phyloP scores from a whole-genome alignment of 768 basidiomycete species.

The Hypholoma sublateritium region DNA sequence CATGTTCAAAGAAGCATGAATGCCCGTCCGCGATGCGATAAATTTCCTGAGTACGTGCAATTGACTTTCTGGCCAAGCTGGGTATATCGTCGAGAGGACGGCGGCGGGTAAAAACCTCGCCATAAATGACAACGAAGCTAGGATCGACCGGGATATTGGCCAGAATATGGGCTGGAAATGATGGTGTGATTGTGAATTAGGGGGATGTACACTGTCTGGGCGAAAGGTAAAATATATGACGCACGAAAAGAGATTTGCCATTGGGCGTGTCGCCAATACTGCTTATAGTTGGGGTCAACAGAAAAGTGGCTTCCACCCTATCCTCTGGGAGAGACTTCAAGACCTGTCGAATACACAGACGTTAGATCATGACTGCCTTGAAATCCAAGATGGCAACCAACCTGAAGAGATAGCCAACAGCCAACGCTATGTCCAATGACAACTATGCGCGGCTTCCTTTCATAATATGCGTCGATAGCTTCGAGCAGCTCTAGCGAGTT shows the following conservation, averaged over 20 bases:
- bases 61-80: conserved; percentile 50
- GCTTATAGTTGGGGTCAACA: conserved; percentile 72
- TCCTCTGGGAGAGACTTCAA: conserved; percentile 42
- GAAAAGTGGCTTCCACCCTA: conserved; percentile 42
- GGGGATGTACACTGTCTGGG: no score
- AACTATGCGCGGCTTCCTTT: conserved; percentile 37
- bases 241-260: conserved; percentile 56
- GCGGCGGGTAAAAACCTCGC: conserved; percentile 37
- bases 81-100: conserved; percentile 43
- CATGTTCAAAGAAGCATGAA: conserved; percentile 58
- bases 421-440: conserved; percentile 73
- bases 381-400: conserved; percentile 11
- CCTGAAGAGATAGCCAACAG: conserved; percentile 66
- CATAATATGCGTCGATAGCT: conserved; percentile 32
- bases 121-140: conserved; percentile 45
- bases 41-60: conserved; percentile 46
- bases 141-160: conserved; percentile 39
- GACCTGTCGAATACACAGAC: conserved; percentile 33
- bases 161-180: conserved; percentile 45
- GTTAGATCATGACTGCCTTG: not conserved
- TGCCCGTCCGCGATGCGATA: conserved; percentile 48
- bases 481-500: conserved; percentile 57
- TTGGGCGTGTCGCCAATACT: conserved; percentile 66
- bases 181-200: not conserved
- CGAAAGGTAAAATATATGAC: conserved; percentile 19